Base-by-base conservation (phyloP, 306 rosid species). In the Ormosia semicastrata region DNA sequence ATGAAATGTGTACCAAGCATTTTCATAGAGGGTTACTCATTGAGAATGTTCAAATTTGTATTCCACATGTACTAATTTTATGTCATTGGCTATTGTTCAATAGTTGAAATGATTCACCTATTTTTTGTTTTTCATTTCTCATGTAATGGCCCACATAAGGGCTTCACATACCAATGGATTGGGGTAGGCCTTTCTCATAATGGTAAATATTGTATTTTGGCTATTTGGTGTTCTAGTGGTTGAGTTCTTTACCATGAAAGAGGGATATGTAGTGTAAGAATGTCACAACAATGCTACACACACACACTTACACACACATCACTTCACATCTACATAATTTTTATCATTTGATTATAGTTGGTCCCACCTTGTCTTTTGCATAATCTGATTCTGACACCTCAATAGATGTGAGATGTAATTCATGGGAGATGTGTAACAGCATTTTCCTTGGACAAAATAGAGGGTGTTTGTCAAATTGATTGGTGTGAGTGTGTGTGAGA, bases 51-150 rank as follows among this genome's bases (percentile, higher is more conserved):
- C 54, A 43, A 34, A 2, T 36, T 53, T 76, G 59, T 62, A 39
- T 37, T 64, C 1, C 56, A 39, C 41, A 7, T 41, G 72, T 34
- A 6, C 34, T n/a, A 10, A 7, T 62, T 68, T 43, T 77, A 11
- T 56, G 76, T 54, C 3, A 30, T 43, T 67, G 69, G 41, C 75
- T 67, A 10, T 39, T 77, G 81, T 62, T 66, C 14, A 50, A n/a
- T 67, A 5, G 2, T 69, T 69, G 5, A 7, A 29, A 5, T 29
- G 3, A 13, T 34, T 58, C 9, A 29, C 15, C 24, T 24, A 0
- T 24, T 24, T 24, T 24, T 24, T 24, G n/a, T n/a, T n/a, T n/a
- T n/a, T n/a, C n/a, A 13, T 34, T 33, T 63, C 13, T 34, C 34
- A 3, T 34, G 34, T 34, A 50, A 30, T 14, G 44, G 3, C 17